Percentiles rank a stretch among this genome's conserved stretches.
Evolutionary conservation across 1,284 basidiomycete species (phyloP).

Genomic region (Ceratobasidium sp.): DNA sequence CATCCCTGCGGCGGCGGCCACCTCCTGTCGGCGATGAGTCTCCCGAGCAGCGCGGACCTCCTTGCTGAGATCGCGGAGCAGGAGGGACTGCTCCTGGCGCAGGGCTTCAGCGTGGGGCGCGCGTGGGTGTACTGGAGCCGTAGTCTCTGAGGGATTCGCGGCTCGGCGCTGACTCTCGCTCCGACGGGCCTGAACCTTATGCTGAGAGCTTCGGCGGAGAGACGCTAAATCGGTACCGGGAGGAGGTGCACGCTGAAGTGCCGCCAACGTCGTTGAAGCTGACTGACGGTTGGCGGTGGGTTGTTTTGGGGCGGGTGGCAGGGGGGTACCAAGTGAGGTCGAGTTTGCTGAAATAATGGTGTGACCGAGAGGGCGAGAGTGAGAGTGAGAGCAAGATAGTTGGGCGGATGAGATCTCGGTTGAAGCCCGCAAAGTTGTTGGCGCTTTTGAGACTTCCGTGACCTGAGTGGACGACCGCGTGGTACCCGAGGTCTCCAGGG

Average conservation of each 20-base stretch:
- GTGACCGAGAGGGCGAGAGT: not conserved
- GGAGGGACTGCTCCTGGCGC: too few relatives aligned
- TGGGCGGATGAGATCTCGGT: not conserved
- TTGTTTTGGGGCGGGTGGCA: not conserved
- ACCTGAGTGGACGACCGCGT: not conserved
- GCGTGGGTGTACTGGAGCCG: not conserved
- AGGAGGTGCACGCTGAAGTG: not conserved
- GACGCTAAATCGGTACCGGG: not conserved
- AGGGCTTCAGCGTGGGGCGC: not conserved
- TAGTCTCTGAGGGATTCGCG: not conserved
- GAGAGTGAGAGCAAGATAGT: not conserved
- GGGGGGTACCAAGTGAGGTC: not conserved
- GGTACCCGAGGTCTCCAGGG: not conserved
- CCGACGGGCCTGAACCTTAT: not conserved
- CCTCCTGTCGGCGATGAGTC: not conserved
- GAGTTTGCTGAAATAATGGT: not conserved
- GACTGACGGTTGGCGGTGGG: not conserved
- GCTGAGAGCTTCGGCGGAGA: not conserved
- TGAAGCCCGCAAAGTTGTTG: not conserved
- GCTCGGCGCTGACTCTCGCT: not conserved
- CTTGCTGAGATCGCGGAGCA: not conserved
- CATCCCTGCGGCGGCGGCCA: not conserved
- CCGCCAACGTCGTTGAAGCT: not conserved
- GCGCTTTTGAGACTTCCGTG: not conserved
- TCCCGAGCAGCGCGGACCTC: not conserved